Conservation (phyloP, 768 basidiomycete species). For the Agrocybe praecox region DNA sequence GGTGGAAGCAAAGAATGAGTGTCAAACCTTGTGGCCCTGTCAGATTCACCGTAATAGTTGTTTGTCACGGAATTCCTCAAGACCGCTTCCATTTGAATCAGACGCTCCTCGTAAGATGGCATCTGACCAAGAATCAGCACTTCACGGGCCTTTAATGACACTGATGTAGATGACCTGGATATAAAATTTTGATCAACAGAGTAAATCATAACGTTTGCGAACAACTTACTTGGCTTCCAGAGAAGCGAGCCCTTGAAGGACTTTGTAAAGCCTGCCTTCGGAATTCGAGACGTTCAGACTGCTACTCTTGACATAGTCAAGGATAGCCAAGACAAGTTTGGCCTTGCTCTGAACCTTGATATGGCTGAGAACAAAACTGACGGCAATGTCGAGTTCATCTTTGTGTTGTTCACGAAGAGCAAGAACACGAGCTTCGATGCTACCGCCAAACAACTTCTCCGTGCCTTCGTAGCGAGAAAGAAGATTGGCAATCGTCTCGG, state of each 20-base stretch:
- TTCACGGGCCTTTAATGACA: slow-evolving; percentile 94
- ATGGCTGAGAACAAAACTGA: slow-evolving; percentile 88
- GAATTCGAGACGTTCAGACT: slow-evolving; percentile 74
- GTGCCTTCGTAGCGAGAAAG: slow-evolving; percentile 82
- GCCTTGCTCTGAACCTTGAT: slow-evolving; percentile 94
- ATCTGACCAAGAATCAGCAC: slow-evolving; percentile 95
- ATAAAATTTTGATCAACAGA: background rate
- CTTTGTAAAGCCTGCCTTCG: slow-evolving; percentile 74
- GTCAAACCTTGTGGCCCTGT: slow-evolving; percentile 56
- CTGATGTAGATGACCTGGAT: slow-evolving; percentile 81
- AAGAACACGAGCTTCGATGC: slow-evolving; percentile 91
- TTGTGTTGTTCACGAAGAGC: slow-evolving; percentile 91
- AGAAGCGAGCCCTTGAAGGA: slow-evolving; percentile 78
- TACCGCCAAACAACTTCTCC: slow-evolving; percentile 91
- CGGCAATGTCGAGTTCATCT: slow-evolving; percentile 88
- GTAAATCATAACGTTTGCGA: background rate
- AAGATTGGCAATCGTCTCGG: slow-evolving; percentile 72
- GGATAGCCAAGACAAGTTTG: slow-evolving; percentile 80
- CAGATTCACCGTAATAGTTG: slow-evolving; percentile 88
- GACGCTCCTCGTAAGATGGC: slow-evolving; percentile 95
- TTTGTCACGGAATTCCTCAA: slow-evolving; percentile 86
- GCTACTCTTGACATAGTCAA: slow-evolving; percentile 88
- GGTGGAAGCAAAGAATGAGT: background rate
- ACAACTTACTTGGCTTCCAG: slow-evolving; percentile 82
- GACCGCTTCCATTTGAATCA: slow-evolving; percentile 92